Evolutionary conservation across 805 yeast species (phyloP).

Genomic region (Kazachstania psychrophila): DNA sequence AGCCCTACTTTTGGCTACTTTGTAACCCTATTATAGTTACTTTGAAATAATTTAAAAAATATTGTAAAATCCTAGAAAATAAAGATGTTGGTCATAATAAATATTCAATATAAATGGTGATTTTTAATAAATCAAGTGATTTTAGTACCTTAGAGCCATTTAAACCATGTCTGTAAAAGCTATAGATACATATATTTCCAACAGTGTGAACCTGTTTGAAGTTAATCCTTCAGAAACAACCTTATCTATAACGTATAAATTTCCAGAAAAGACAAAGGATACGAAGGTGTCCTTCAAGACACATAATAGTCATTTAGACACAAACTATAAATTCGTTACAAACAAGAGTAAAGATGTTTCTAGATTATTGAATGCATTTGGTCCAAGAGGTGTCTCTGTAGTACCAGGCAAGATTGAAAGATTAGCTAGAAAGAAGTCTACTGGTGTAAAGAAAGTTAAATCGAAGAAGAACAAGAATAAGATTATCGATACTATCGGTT

Average conservation of each 20-base stretch:
- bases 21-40: too few species aligned
- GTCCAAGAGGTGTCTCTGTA: slow-evolving; percentile 50
- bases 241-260: slow-evolving; percentile 31
- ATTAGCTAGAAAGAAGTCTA: slow-evolving; percentile 5
- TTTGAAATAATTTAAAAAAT: too few species aligned
- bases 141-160: too few species aligned
- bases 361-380: slow-evolving; percentile 60
- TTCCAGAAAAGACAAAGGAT: slow-evolving; percentile 18
- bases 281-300: slow-evolving; percentile 41
- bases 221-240: slow-evolving; percentile 34
- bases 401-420: slow-evolving; percentile 21
- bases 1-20: too few species aligned
- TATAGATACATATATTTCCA: slow-evolving; percentile 36
- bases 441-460: slow-evolving; percentile 4
- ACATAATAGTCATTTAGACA: slow-evolving; percentile 55
- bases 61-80: too few species aligned
- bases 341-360: slow-evolving; percentile 64
- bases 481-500: slow-evolving; percentile 19
- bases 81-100: too few species aligned
- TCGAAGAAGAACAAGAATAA: slow-evolving; percentile 6
- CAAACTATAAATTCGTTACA: slow-evolving; percentile 49
- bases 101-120: too few species aligned
- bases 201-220: slow-evolving; percentile 34
- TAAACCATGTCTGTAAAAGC: slow-evolving; percentile 25
- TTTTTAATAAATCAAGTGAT: too few species aligned